Conservation (phyloP, 2,329 filamentous ascomycete genomes). For the Ceratocystis alfenasii region DNA sequence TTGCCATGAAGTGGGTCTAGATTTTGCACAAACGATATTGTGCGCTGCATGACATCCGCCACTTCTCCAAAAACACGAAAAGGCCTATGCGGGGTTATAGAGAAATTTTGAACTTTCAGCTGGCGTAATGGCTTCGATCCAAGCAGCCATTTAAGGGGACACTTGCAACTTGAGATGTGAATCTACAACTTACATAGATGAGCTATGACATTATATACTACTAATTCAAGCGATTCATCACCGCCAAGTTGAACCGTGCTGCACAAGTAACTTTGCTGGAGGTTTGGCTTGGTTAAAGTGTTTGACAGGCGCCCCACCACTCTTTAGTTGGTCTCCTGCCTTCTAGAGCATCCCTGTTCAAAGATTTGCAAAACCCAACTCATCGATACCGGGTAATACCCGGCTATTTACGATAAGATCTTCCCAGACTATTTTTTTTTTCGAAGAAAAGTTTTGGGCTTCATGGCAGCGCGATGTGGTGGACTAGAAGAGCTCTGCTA, state of each 20-base stretch:
- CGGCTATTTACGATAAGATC: slow-evolving; percentile 20
- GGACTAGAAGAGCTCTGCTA: neutral
- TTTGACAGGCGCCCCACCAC: neutral
- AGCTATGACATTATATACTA: neutral
- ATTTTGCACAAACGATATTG: neutral
- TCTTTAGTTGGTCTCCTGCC: neutral
- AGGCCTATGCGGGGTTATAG: neutral
- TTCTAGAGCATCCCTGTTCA: neutral
- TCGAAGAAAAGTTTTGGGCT: slow-evolving; percentile 24
- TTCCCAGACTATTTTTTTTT: slow-evolving; percentile 18
- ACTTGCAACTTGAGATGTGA: neutral
- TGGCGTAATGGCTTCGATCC: neutral
- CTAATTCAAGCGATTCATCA: neutral
- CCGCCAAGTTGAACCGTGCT: neutral
- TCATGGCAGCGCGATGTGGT: slow-evolving; percentile 16
- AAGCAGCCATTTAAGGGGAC: neutral
- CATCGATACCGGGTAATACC: slow-evolving; percentile 15
- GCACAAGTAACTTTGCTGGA: neutral
- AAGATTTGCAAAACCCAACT: neutral
- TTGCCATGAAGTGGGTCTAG: neutral
- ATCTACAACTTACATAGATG: neutral
- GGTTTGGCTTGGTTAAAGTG: neutral
- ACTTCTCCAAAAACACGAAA: neutral
- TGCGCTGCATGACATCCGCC: neutral
- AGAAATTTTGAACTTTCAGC: neutral